A percentile compares a stretch with the other conserved stretches of the same genome.
These are phyloP conservation scores for Diacronema lutheri DNA, from an alignment of 78 protist species.

Conservation along the genomic window DNA sequence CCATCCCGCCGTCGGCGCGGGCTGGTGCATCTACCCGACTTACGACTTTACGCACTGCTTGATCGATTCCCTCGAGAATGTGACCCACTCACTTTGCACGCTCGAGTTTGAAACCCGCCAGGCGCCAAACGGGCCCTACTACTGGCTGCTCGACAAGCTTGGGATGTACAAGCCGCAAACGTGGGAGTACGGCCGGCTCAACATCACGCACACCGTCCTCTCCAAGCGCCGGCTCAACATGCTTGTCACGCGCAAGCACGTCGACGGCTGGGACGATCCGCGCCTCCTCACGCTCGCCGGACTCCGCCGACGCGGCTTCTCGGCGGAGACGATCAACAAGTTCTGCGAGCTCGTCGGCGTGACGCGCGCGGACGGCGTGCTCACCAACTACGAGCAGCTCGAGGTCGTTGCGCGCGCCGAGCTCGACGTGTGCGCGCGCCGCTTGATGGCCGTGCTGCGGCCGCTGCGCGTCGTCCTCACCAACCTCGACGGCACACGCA, in stretches of 20 bases:
- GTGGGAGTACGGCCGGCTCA: constrained; percentile 94
- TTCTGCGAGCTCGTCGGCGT: constrained; percentile 90
- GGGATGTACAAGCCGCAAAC: constrained; percentile 89
- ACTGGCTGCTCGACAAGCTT: constrained; percentile 89
- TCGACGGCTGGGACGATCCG: constrained; percentile 98
- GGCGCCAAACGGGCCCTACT: constrained; percentile 66
- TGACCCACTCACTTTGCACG: constrained; percentile 98
- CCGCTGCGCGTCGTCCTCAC: constrained; percentile 68
- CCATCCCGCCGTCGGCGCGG: constrained; percentile 29
- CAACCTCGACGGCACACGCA: constrained; percentile 23
- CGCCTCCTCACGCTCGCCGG: constrained; percentile 88
- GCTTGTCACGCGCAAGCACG: constrained; percentile 64
- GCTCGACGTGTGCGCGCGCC: constrained; percentile 1
- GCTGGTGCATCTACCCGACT: constrained; percentile 96
- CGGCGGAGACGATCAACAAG: constrained; percentile 80
- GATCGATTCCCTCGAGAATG: constrained; percentile 93
- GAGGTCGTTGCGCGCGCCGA: constrained; percentile 21
- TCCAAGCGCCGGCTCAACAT: constrained; percentile 90
- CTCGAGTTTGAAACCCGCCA: constrained; percentile 88
- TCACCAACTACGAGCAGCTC: constrained; percentile 27
- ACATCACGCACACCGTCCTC: constrained; percentile 82
- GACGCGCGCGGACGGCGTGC: constrained; percentile 53
- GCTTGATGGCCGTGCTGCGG: constrained; percentile 51
- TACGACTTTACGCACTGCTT: constrained; percentile 99
- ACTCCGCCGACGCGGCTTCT: constrained; percentile 88